Evolutionary conservation across 768 basidiomycete species (phyloP).

Genomic region (Austroboletus eburneus): DNA sequence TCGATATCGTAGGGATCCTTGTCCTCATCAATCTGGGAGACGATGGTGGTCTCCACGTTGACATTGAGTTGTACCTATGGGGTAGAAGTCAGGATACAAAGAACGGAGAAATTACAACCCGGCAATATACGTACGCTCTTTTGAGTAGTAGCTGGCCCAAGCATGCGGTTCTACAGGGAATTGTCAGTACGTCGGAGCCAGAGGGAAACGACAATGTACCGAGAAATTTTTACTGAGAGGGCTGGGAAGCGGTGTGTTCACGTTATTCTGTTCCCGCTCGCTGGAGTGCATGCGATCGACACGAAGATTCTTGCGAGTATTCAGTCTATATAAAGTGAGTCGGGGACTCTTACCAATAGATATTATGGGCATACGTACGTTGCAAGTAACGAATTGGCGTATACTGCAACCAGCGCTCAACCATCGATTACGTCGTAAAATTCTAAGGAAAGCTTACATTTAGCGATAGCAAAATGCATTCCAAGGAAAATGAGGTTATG

Average conservation of each 20-base stretch:
- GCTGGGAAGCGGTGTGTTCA: constrained; percentile 6
- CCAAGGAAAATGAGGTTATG: constrained; percentile 34
- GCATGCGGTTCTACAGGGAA: constrained; percentile 20
- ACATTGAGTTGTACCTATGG: constrained; percentile 23
- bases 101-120: not conserved
- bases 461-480: constrained; percentile 34
- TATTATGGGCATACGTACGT: constrained; percentile 18
- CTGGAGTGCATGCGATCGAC: constrained; percentile 25
- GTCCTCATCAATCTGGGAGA: constrained; percentile 29
- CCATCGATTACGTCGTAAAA: no score
- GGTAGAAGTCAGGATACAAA: not conserved
- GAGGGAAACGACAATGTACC: constrained; percentile 11
- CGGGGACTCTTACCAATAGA: not conserved
- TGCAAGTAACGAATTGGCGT: constrained; percentile 33
- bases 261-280: constrained; percentile 21
- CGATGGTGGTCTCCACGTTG: constrained; percentile 32
- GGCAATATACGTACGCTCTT: constrained; percentile 19
- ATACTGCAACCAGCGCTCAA: constrained; percentile 16
- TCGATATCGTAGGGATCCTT: constrained; percentile 24
- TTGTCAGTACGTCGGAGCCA: no score
- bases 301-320: constrained; percentile 30
- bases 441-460: constrained; percentile 16
- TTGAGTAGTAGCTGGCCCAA: constrained; percentile 13
- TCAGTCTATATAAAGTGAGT: constrained; percentile 13
- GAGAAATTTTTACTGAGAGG: constrained; percentile 24